Base-by-base conservation (phyloP, 1,284 basidiomycete genomes). In the Trametes versicolor region DNA sequence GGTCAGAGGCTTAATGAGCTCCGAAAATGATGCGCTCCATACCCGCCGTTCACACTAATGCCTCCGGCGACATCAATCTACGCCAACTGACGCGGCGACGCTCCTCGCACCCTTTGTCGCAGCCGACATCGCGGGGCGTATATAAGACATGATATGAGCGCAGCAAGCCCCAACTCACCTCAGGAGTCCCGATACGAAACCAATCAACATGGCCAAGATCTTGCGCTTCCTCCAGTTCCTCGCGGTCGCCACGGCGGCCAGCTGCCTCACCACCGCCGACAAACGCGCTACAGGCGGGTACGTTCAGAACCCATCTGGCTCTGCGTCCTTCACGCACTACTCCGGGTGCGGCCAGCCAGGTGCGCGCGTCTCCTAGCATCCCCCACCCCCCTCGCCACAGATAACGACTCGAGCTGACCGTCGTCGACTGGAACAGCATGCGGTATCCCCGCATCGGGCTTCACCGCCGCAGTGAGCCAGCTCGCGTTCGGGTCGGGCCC, bases 311-410 rank as follows among this genome's bases (percentile, higher is more conserved):
- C 59, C 83, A 1, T 84, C 82, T 15, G 86, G 85, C 8, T 68
- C 70, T 21, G 82, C 86, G 17, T 86, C 85, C 41, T 88, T 88
- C 78, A 88, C 87, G 4, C 74, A 76, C 69, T 89, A 88, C 72
- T 77, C 77, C 17, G 85, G 85, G 29, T 89, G 86, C 68, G 68
- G 75, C 45, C 67, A 74, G 21, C 81, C 84, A 66, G 84, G 84
- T 84, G 68, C 60, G 74, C 5, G 19, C 3, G 17, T n/a, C 32
- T 54, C 13, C 19, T 9, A 10, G 8, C 29, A 32, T 32, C 41
- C 37, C 39, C 21, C 17, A 25, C 6, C 8, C 19, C 29, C 21
- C 32, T n/a, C 15, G 12, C 12, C 39, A 17, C 39, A 15, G 39
- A n/a, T n/a, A 41, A 4, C 39, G 17, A 17, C 4, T 41, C 6